Conservation (phyloP, 345 rosid species). For the Populus euphratica region DNA sequence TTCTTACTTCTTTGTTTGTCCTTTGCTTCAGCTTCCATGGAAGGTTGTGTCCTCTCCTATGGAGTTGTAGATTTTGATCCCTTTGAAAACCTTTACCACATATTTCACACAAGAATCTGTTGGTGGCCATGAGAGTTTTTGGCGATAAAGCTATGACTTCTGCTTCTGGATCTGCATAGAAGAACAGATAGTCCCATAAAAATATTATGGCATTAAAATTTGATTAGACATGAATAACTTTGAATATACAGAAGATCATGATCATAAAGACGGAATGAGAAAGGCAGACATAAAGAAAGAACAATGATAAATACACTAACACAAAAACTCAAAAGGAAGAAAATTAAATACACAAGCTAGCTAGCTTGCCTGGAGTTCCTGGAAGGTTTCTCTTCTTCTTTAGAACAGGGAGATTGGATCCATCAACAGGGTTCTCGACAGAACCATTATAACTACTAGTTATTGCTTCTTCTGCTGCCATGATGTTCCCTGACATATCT, state of each 20-base stretch:
- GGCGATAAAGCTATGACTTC: slow-evolving; percentile 94
- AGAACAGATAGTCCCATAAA: background rate
- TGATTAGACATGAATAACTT: background rate
- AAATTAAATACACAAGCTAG: background rate
- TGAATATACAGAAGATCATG: slow-evolving; percentile 18
- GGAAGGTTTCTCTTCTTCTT: slow-evolving; percentile 96
- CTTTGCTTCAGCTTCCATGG: slow-evolving; percentile 99
- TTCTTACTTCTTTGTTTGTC: slow-evolving; percentile 65
- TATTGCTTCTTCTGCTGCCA: slow-evolving; percentile 38
- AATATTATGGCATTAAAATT: background rate
- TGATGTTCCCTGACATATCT: slow-evolving; percentile 27
- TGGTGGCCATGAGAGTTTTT: slow-evolving; percentile 96
- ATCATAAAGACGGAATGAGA: background rate
- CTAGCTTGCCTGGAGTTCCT: slow-evolving; percentile 78
- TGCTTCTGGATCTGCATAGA: slow-evolving; percentile 81
- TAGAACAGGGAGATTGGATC: slow-evolving; percentile 42
- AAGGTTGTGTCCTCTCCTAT: slow-evolving; percentile 89
- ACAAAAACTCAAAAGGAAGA: background rate
- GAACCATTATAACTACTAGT: slow-evolving; percentile 33
- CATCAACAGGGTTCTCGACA: slow-evolving; percentile 36
- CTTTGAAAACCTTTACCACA: slow-evolving; percentile 98
- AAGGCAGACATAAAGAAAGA: background rate
- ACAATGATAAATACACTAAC: background rate
- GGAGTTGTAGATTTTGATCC: slow-evolving; percentile 95
- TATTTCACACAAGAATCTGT: slow-evolving; percentile 89